Base-by-base conservation (phyloP, 1,284 basidiomycete genomes). In the Cryptococcus sp. region DNA sequence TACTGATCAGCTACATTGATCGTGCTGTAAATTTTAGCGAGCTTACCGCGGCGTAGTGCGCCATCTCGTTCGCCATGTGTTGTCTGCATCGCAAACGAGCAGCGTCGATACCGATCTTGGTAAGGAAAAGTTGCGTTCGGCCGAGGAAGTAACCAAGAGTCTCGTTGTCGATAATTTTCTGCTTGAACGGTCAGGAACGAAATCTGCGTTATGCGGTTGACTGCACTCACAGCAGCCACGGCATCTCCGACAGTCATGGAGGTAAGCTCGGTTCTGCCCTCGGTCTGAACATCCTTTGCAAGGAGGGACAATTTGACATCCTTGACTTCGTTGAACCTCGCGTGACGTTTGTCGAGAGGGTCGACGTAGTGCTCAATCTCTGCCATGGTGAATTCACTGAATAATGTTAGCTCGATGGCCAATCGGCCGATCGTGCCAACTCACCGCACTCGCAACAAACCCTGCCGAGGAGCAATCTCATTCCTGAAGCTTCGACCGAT, bases 361-460 rank as follows among this genome's bases (percentile, higher is more conserved):
- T 99, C 95, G 67, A 99, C 95, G 70, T 83, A 99, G 82, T 99
- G 95, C 80, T 99, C 96, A 77, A 99, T 97, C 81, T 99, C 96
- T 54, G 93, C 96, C 95, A 99, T 97, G 39, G 91, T 96, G 81
- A 99, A 99, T 78, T 99, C 96, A 65, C 95, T 79, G 57, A 13
- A 4, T 29, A 10, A 10, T 34, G 13, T 34, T 34, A 34, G 29
- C 29, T 34, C 5, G 5, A 13, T 10, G 29, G 29, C 5, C 29
- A 34, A 16, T 15, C 41, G 1, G 13, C 3, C 41, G 2, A 38
- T 23, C 43, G 25, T 8, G 25, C n/a, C 19, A 40, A 54, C 75
- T 56, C 39, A 78, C 77, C 80, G 89, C 44, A 99, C 96, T 65
- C 96, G 93, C 52, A 99, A 84, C 48, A 99, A 84, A 59, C 95